These are phyloP conservation scores for Cryphonectria naterciae DNA, from an alignment of 2,329 filamentous ascomycete genomes.

Conservation along the genomic window DNA sequence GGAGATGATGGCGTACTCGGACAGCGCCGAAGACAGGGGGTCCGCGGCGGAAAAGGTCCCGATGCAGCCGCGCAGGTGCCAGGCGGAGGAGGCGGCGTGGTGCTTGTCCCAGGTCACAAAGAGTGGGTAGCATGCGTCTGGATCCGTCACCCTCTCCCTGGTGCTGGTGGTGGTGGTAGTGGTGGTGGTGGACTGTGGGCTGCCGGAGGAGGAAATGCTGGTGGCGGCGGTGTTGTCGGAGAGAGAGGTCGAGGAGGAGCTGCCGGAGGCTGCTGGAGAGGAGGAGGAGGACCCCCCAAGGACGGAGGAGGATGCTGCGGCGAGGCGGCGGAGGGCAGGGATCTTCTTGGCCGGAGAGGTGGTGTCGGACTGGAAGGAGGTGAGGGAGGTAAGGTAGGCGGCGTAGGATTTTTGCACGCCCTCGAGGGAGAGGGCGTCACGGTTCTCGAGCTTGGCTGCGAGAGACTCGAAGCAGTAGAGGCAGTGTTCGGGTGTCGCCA, in stretches of 20 bases:
- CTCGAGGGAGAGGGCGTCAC: slow-evolving; percentile 67
- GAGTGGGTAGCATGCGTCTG: slow-evolving; percentile 65
- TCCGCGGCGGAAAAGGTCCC: slow-evolving; percentile 82
- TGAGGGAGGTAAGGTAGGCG: slow-evolving; percentile 41
- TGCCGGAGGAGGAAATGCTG: slow-evolving; percentile 37
- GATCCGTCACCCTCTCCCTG: slow-evolving; percentile 35
- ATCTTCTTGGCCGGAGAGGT: slow-evolving; percentile 38
- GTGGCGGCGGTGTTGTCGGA: slow-evolving; percentile 39
- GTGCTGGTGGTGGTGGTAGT: slow-evolving; percentile 38
- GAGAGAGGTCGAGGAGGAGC: slow-evolving; percentile 37
- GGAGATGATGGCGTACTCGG: slow-evolving; percentile 82
- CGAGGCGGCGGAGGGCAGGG: slow-evolving; percentile 49
- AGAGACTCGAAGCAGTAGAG: slow-evolving; percentile 92
- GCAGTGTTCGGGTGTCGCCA: slow-evolving; percentile 87
- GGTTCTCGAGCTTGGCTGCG: slow-evolving; percentile 72
- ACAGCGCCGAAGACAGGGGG: slow-evolving; percentile 72
- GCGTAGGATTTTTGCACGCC: slow-evolving; percentile 71
- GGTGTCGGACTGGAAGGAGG: slow-evolving; percentile 16
- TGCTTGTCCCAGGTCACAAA: slow-evolving; percentile 93
- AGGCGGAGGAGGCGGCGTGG: slow-evolving; percentile 56
- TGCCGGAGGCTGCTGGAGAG: slow-evolving; percentile 41
- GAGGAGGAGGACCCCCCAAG: neutral
- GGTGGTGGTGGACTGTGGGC: slow-evolving; percentile 37
- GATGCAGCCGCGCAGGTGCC: slow-evolving; percentile 87
- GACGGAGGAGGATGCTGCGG: slow-evolving; percentile 35